These are phyloP conservation scores for Cyclanthera cordifolia DNA, from an alignment of 306 rosid species.

Conservation along the genomic window DNA sequence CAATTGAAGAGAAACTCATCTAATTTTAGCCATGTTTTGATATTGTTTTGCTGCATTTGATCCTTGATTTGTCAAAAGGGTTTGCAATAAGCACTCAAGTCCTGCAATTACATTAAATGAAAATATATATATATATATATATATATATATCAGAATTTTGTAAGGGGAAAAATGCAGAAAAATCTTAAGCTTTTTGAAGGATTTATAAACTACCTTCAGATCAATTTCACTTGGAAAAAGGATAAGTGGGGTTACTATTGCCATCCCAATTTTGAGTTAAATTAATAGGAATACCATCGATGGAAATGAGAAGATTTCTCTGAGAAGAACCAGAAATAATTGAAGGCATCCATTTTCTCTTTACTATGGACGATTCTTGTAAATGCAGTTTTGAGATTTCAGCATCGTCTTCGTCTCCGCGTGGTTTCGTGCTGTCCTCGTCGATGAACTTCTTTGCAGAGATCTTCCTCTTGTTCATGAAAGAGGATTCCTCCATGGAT, in stretches of 20 bases:
- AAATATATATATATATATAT: too few relatives aligned
- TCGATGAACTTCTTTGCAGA: background rate
- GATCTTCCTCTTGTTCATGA: background rate
- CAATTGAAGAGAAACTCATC: conserved; percentile 1
- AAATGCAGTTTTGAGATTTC: background rate
- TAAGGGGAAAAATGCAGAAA: background rate
- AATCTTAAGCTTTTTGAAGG: background rate
- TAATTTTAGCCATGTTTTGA: background rate
- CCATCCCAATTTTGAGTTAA: conserved; percentile 53
- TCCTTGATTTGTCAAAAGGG: background rate
- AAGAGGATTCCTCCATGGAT: background rate
- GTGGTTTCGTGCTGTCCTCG: background rate
- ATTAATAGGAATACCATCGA: conserved; percentile 37
- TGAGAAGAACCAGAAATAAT: conserved; percentile 9
- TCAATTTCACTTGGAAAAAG: background rate
- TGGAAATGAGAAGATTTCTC: conserved; percentile 20
- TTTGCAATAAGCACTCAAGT: background rate
- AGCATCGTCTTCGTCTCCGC: background rate
- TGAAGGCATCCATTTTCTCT: conserved; percentile 6
- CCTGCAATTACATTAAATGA: background rate
- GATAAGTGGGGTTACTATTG: conserved; percentile 6
- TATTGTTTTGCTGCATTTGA: background rate
- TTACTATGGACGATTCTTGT: background rate
- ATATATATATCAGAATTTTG: background rate
- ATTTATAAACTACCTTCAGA: background rate